Evolutionary conservation across 768 basidiomycete genomes (phyloP).

Genomic region (Peribolospora kevripleyi): DNA sequence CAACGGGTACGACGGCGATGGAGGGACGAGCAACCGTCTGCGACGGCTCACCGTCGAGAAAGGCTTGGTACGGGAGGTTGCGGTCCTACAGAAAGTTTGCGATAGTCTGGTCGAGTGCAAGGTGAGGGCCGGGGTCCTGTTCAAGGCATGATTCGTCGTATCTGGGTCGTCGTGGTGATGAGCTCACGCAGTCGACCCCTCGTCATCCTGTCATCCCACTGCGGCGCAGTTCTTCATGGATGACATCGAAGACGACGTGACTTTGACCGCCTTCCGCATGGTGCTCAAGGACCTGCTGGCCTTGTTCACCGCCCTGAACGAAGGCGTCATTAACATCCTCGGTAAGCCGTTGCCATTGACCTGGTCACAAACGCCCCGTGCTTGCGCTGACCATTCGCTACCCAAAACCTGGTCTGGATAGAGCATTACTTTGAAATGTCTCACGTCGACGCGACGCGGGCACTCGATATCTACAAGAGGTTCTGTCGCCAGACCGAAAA

Average conservation of each 20-base stretch:
- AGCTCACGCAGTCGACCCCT: neutral
- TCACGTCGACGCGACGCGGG: constrained; percentile 61
- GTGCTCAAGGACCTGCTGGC: constrained; percentile 87
- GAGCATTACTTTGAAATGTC: constrained; percentile 99
- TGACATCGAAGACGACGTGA: constrained; percentile 74
- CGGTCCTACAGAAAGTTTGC: constrained; percentile 69
- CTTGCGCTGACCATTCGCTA: neutral
- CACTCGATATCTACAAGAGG: constrained; percentile 65
- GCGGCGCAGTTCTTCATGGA: constrained; percentile 62
- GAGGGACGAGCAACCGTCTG: constrained; percentile 47
- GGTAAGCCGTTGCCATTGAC: constrained; percentile 17
- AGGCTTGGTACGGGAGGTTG: constrained; percentile 75
- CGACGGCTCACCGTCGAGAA: constrained; percentile 86
- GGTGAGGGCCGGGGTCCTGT: constrained; percentile 21
- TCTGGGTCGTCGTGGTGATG: constrained; percentile 1
- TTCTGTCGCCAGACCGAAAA: constrained; percentile 86
- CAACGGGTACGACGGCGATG: neutral
- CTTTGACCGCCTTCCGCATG: constrained; percentile 67
- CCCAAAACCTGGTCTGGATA: constrained; percentile 6
- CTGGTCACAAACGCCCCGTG: neutral
- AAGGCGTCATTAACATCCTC: constrained; percentile 44
- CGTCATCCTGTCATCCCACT: neutral
- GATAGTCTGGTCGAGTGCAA: constrained; percentile 67
- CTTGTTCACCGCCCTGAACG: constrained; percentile 86
- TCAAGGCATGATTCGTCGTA: constrained; percentile 17